These are phyloP conservation scores for Strobilomyces confusus DNA, from an alignment of 768 basidiomycete species.

Conservation along the genomic window DNA sequence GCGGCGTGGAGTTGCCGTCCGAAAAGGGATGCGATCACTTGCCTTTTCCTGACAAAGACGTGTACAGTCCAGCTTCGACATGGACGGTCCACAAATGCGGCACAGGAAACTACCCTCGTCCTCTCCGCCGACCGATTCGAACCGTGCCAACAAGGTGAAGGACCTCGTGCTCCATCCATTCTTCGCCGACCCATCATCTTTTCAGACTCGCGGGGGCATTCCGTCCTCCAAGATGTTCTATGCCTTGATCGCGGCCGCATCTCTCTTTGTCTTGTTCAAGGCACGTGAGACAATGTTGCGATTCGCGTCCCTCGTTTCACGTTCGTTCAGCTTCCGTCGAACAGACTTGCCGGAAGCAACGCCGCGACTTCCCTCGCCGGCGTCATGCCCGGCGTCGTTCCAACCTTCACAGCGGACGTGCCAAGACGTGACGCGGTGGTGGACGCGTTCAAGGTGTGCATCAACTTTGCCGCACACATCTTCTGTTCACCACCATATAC, in stretches of 20 bases:
- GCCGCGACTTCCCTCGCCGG: conserved; percentile 13
- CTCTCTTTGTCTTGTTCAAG: conserved; percentile 17
- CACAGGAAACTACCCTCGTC: conserved; percentile 17
- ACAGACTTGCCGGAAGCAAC: conserved; percentile 1
- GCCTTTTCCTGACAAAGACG: conserved; percentile 13
- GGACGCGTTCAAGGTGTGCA: conserved; percentile 70
- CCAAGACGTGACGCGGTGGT: conserved; percentile 67
- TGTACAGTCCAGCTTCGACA: not conserved
- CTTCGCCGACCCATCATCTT: not conserved
- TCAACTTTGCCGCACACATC: not conserved
- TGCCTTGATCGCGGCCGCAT: conserved; percentile 3
- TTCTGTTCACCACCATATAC: conserved; percentile 14
- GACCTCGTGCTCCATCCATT: not conserved
- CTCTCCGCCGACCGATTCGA: not conserved
- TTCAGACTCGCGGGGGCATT: conserved; percentile 1
- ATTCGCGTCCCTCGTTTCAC: not conserved
- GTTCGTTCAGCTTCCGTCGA: conserved; percentile 15
- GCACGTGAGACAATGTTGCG: conserved; percentile 9
- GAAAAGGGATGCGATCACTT: conserved; percentile 5
- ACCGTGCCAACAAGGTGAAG: conserved; percentile 8
- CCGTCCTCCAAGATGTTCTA: conserved; percentile 8
- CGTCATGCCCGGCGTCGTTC: conserved; percentile 13
- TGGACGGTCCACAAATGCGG: conserved; percentile 13
- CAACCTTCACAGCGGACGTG: conserved; percentile 49
- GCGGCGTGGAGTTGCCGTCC: not conserved